Percentiles rank a stretch among this genome's conserved stretches.
These are phyloP conservation scores for Begonia masoniana DNA, from an alignment of 306 rosid genomes.

Conservation along the genomic window DNA sequence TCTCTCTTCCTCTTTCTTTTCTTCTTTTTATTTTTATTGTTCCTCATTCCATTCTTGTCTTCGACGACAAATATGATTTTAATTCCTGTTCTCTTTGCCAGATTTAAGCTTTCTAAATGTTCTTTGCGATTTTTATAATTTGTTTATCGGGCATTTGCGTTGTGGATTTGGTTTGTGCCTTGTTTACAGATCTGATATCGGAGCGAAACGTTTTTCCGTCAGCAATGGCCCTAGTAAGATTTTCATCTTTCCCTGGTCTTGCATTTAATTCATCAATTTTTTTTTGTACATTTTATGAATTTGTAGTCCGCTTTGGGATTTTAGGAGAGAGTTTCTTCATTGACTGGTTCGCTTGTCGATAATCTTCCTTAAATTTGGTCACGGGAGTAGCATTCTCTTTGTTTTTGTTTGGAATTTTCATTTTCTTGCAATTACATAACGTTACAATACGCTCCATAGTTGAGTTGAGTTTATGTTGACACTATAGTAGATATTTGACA, in stretches of 20 bases:
- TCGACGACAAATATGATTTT: no score
- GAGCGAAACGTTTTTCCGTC: slow-evolving; percentile 24
- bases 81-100: neutral
- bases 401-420: no score
- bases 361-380: neutral
- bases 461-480: no score
- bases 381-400: no score
- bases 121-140: neutral
- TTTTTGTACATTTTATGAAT: neutral
- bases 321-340: neutral
- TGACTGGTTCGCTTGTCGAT: neutral
- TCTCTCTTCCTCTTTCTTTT: neutral
- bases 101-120: neutral
- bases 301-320: neutral
- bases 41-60: no score
- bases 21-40: no score
- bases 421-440: neutral
- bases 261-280: no score
- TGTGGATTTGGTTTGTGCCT: neutral
- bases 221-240: slow-evolving; percentile 78
- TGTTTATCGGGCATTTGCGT: neutral
- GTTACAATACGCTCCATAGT: neutral
- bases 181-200: slow-evolving; percentile 34
- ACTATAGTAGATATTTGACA: neutral
- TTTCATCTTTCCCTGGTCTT: neutral